Base-by-base conservation (phyloP, 2,329 filamentous ascomycete species). In the Aspergillus sp. region DNA sequence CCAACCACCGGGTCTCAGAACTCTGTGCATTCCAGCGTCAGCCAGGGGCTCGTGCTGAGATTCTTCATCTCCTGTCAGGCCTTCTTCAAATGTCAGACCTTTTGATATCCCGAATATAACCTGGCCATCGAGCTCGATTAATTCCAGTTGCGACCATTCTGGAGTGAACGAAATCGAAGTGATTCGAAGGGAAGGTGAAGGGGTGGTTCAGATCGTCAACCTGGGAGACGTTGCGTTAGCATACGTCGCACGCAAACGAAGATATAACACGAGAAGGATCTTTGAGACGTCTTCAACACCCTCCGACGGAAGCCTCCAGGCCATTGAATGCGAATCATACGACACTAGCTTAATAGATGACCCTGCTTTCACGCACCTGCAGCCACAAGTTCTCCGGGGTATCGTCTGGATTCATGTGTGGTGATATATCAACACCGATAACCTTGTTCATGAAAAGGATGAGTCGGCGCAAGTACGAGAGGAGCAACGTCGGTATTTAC, bases 111-210 rank as follows among this genome's bases (percentile, higher is more conserved):
- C 79, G 77, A 58, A 96, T 71, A 70, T 95, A 96, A 29, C 80
- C 79, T 50, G 76, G 72, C 92, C 92, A 97, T 68, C 90, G 81
- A 56, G 79, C 75, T 52, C 78, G 75, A 64, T 92, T 80, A 62
- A 96, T 88, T 0, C 89, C 91, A 19, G 71, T 71, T 55, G 72
- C 71, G 56, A 79, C 71, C 52, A 58, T 82, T 78, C 69, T 84
- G 61, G 89, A 96, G 64, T 96, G 88, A 47, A 96, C 85, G 49
- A 96, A 75, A 63, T 96, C 89, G 75, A 95, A 96, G 51, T 86
- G 78, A 65, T 85, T 86, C 47, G 82, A 75, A 41, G 80, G 75
- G 64, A 91, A 92, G 0, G 85, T 88, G 64, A 88, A 87, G 31
- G 79, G 76, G 62, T 79, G 78, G 64, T 91, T 91, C 40, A 91